phyloP scores from a whole-genome alignment of 495 filamentous ascomycete genomes.

The Cenococcum geophilum region DNA sequence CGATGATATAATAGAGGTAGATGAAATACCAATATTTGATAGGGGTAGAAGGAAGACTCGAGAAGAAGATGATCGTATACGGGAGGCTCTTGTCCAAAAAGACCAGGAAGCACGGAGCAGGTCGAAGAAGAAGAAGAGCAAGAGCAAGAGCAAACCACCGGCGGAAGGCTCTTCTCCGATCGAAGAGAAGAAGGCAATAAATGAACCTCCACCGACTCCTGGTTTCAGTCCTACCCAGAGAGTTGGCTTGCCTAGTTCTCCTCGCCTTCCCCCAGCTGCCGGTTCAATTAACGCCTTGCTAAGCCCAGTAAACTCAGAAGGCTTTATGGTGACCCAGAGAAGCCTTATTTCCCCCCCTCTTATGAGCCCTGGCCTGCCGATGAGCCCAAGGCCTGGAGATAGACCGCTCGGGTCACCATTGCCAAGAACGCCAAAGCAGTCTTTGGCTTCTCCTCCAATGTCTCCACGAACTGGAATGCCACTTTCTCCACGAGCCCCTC shows the following conservation, averaged over 20 bases:
- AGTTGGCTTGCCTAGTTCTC: slow-evolving; percentile 25
- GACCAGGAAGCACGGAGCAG: slow-evolving; percentile 59
- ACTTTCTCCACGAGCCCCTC: slow-evolving; percentile 64
- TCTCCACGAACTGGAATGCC: slow-evolving; percentile 54
- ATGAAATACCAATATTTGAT: slow-evolving; percentile 53
- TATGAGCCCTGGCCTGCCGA: slow-evolving; percentile 79
- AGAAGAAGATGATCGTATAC: slow-evolving; percentile 77
- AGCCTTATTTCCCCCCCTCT: slow-evolving; percentile 49
- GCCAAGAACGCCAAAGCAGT: slow-evolving; percentile 56
- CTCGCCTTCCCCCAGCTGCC: slow-evolving; percentile 24
- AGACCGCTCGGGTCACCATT: slow-evolving; percentile 65
- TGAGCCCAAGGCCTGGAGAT: slow-evolving; percentile 82
- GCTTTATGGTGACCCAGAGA: slow-evolving; percentile 31
- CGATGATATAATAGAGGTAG: slow-evolving; percentile 64
- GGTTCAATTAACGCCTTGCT: slow-evolving; percentile 31
- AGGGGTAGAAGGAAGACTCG: slow-evolving; percentile 80
- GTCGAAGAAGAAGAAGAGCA: slow-evolving; percentile 56
- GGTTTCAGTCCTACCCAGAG: slow-evolving; percentile 15
- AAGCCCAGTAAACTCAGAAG: slow-evolving; percentile 32
- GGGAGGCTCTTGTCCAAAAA: slow-evolving; percentile 57
- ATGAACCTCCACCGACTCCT: slow-evolving; percentile 14
- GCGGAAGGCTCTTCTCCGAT: neutral
- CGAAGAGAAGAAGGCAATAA: slow-evolving; percentile 13
- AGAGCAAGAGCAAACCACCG: slow-evolving; percentile 33
- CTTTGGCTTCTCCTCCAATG: slow-evolving; percentile 55